A percentile compares a stretch with the other conserved stretches of the same genome.
These are phyloP conservation scores for Arabis alpina DNA, from an alignment of 345 rosid genomes.

Conservation along the genomic window DNA sequence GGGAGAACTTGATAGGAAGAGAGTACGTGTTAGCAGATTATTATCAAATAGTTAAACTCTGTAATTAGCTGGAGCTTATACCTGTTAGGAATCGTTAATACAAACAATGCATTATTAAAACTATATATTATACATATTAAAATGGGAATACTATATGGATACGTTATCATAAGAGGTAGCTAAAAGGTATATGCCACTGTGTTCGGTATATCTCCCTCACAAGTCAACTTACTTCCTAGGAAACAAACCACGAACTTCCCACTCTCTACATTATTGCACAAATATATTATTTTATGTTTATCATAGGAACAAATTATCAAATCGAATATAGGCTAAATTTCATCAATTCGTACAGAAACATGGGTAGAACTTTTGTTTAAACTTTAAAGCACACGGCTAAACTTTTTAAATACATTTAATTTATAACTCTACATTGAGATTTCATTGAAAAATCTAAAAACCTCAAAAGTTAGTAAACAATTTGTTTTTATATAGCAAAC, in stretches of 20 bases:
- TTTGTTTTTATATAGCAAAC: not conserved
- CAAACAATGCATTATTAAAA: slow-evolving; percentile 18
- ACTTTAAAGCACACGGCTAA: slow-evolving; percentile 10
- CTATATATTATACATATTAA: slow-evolving; percentile 27
- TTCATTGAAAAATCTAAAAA: slow-evolving; percentile 1
- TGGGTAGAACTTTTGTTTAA: slow-evolving; percentile 23
- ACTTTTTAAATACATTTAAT: not conserved
- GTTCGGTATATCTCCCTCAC: slow-evolving; percentile 35
- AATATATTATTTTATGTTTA: slow-evolving; percentile 9
- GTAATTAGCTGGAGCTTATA: slow-evolving; percentile 37
- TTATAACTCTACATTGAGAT: not conserved
- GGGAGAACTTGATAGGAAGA: slow-evolving; percentile 18
- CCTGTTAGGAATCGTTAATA: slow-evolving; percentile 11
- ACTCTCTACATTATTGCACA: slow-evolving; percentile 20
- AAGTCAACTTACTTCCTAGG: slow-evolving; percentile 42
- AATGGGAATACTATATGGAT: slow-evolving; percentile 15
- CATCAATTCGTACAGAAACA: slow-evolving; percentile 29
- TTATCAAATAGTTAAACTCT: not conserved
- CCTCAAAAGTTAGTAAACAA: not conserved
- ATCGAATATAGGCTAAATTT: slow-evolving; percentile 25
- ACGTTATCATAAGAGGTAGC: slow-evolving; percentile 26
- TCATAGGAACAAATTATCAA: slow-evolving; percentile 15
- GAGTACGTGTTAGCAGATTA: slow-evolving; percentile 9
- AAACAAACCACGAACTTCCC: slow-evolving; percentile 34
- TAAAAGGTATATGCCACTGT: slow-evolving; percentile 35